These are phyloP conservation scores for Cladosporium sp. DNA, from an alignment of 2,329 filamentous ascomycete genomes.

Conservation along the genomic window DNA sequence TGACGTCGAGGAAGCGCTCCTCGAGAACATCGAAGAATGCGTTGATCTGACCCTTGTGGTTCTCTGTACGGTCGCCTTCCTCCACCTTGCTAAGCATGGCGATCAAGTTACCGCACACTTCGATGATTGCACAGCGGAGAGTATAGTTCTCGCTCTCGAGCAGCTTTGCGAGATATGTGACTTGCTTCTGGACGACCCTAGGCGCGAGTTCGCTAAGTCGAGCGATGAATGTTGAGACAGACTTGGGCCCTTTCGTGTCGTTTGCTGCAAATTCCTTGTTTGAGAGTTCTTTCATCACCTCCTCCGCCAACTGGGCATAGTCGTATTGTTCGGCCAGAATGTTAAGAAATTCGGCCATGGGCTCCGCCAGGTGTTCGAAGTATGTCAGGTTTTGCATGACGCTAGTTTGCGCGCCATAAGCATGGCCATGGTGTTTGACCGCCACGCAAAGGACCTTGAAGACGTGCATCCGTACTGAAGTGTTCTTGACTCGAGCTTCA, in stretches of 20 bases:
- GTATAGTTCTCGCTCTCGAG: constrained; percentile 97
- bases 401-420: constrained; percentile 92
- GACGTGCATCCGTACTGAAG: constrained; percentile 86
- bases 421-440: constrained; percentile 95
- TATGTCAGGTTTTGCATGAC: constrained; percentile 97
- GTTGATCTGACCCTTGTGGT: constrained; percentile 90
- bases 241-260: constrained; percentile 92
- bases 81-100: constrained; percentile 84
- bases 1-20: constrained; percentile 91
- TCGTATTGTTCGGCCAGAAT: constrained; percentile 97
- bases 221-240: constrained; percentile 86
- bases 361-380: constrained; percentile 97
- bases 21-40: constrained; percentile 96
- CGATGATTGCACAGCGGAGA: constrained; percentile 85
- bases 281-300: constrained; percentile 87
- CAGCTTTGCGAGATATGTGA: constrained; percentile 90
- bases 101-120: constrained; percentile 95
- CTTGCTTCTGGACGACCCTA: constrained; percentile 91
- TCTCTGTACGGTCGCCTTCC: constrained; percentile 71
- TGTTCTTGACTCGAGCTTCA: constrained; percentile 85
- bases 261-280: constrained; percentile 98
- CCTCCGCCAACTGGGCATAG: constrained; percentile 89
- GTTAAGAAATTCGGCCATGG: constrained; percentile 97
- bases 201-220: constrained; percentile 91
- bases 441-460: constrained; percentile 97